Base-by-base conservation (phyloP, 768 basidiomycete species). In the Mycena belliarum region DNA sequence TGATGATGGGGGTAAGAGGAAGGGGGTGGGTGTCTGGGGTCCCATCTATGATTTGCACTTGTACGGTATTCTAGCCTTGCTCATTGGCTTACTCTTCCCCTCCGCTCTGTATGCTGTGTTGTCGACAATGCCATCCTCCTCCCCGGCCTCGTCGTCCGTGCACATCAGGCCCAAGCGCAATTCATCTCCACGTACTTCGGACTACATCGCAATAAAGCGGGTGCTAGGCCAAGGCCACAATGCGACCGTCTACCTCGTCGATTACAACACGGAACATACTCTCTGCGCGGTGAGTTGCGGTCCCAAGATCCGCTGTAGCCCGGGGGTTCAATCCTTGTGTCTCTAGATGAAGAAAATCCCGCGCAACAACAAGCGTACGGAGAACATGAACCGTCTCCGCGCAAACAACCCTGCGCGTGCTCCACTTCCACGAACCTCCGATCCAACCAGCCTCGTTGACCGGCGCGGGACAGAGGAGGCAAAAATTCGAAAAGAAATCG, bases 401-500 rank as follows among this genome's bases (percentile, higher is more conserved):
- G 62, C 57, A 6, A 63, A 60, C 46, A 60, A 63, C 37, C 62
- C 62, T 21, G 54, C 47, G 16, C 62, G 62, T 18, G 43, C 49
- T 0, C 47, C 44, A 1, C 38, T 55, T 0, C 61, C 57, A 6
- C 52, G 53, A 29, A 63, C 61, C 18, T 11, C 55, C 4, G 58
- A 45, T n/a, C 54, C 62, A 58, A 74, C 80, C 0, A 80, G 84
- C 24, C 73, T 91, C n/a, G 81, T 81, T 5, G 88, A 89, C 71
- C 82, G 82, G 59, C 80, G 89, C 40, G 80, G 82, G 55, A 88
- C 84, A 23, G 85, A 85, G 28, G 93, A 93, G 68, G 80, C 85
- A 61, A 93, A 93, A 75, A 93, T 97, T 60, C 81, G 86, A 64
- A 88, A 87, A 72, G 96, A 98, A 75, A 95, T 98, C 57, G 97